Base-by-base conservation (phyloP, 1,284 basidiomycete species). In the Phlebopus sp. region DNA sequence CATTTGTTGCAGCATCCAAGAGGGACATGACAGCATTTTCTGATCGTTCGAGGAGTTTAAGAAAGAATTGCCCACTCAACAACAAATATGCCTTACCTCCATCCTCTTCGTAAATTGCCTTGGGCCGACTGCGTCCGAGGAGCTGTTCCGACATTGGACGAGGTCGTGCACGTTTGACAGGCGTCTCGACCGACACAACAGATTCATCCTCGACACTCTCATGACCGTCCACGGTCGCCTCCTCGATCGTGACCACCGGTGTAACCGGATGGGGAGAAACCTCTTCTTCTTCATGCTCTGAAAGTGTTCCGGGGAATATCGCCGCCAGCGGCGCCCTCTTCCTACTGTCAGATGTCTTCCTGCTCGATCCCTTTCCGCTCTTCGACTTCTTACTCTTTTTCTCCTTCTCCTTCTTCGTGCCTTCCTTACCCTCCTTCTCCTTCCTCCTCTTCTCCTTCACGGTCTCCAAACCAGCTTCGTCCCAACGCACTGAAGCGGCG, bases 1-100 rank as follows among this genome's bases (percentile, higher is more conserved):
- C 88, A 45, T 87, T 81, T 0, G 87, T 90, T 0, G 83, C 88
- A 0, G 82, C 84, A 50, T 84, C 84, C 17, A 90, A 66, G 17
- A 88, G 76, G 0, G 81, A 85, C 1, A 90, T 60, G n/a, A 79
- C 78, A 49, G 76, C 86, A 15, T 55, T 82, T 23, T 57, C 52
- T 54, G 46, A 14, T 23, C n/a, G 47, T 50, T n/a, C 27, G 9
- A 29, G 27, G 45, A 21, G n/a, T 23, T 23, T 56, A 32, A 55
- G 45, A 37, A 47, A 17, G 38, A 37, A 32, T 32, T n/a, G 27
- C 2, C 21, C 13, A 49, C 39, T 18, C 35, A 37, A 23, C 1
- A 32, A 42, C 21, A 25, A 46, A 52, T 23, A 32, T 57, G 62
- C 34, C 55, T 52, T 21, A 68, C 67, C 71, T 17, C 74, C 79